phyloP scores from a whole-genome alignment of 805 yeast species.

The Yamadazyma paraphyllophila region DNA sequence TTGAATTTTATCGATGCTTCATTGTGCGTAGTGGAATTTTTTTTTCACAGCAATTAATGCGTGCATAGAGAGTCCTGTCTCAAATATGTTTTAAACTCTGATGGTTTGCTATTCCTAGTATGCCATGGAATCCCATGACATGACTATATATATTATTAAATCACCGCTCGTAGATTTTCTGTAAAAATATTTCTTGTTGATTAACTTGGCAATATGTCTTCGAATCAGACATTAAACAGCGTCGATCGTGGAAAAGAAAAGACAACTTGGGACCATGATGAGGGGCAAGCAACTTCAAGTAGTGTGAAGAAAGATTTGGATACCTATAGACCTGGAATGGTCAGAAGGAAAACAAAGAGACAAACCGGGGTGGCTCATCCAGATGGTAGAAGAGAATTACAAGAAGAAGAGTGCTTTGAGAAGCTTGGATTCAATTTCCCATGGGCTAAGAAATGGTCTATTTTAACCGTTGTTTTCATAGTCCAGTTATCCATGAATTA shows the following conservation, averaged over 20 bases:
- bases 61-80: conserved; percentile 1
- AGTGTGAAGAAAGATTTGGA: background rate
- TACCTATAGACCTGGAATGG: background rate
- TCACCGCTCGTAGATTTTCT: background rate
- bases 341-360: conserved; percentile 10
- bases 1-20: background rate
- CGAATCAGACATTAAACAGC: conserved; percentile 14
- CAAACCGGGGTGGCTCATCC: conserved; percentile 20
- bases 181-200: background rate
- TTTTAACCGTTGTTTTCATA: conserved; percentile 33
- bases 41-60: conserved; percentile 3
- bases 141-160: background rate
- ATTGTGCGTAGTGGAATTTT: background rate
- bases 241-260: conserved; percentile 7
- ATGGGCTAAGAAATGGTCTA: conserved; percentile 31
- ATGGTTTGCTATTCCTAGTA: conserved; percentile 3
- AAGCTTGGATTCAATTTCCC: conserved; percentile 33
- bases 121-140: background rate
- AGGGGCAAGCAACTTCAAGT: background rate
- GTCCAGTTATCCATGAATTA: conserved; percentile 43
- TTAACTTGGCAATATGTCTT: conserved; percentile 8
- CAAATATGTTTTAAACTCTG: conserved; percentile 1
- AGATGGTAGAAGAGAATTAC: conserved; percentile 26
- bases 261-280: conserved; percentile 11
- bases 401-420: conserved; percentile 35